Base-by-base conservation (phyloP, 495 filamentous ascomycete species). In the Jackrogersella minutella region DNA sequence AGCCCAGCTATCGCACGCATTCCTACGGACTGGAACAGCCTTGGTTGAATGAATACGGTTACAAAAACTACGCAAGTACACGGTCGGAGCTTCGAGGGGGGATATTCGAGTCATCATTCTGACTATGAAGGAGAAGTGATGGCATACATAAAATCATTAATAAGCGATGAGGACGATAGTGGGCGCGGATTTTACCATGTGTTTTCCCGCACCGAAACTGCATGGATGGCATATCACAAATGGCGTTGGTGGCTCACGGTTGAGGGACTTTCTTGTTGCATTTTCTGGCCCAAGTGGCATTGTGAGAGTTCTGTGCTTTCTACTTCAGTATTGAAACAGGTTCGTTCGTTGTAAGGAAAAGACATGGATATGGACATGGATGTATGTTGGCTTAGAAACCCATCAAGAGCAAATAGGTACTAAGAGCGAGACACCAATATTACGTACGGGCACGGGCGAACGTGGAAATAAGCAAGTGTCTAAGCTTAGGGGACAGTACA, bases 231-330 rank as follows among this genome's bases (percentile, higher is more conserved):
- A 60, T 21, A 39, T 58, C 46, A 53, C 14, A 28, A 31, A 43
- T 40, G 61, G 61, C 62, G 66, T 69, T 64, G 41, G 36, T 7
- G 33, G 34, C 9, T 46, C 39, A 46, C 41, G 28, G 37, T 34
- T 22, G 13, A 39, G 33, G 13, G 21, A 3, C 26, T 44, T 47
- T 31, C 28, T 13, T 51, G 24, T 33, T 28, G 40, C 66, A 60
- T 69, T 64, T 61, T 47, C 44, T 17, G 64, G 58, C 49, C 56
- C 43, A 44, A 8, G 21, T 46, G 56, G 59, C 59, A 69, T 50
- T 34, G 9, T 24, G 30, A 11, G 28, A 37, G 22, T 31, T 22
- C 3, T 54, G 7, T 40, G 37, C 2, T 37, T 46, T 17, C 28
- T 17, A n/a, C n/a, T 17, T n/a, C 50, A 7, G 26, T 30, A 3